Evolutionary conservation across 352 stramenopile species (phyloP), one percentile per base, ranked within the genome.

Genomic region (Blastocystis sp.): DNA sequence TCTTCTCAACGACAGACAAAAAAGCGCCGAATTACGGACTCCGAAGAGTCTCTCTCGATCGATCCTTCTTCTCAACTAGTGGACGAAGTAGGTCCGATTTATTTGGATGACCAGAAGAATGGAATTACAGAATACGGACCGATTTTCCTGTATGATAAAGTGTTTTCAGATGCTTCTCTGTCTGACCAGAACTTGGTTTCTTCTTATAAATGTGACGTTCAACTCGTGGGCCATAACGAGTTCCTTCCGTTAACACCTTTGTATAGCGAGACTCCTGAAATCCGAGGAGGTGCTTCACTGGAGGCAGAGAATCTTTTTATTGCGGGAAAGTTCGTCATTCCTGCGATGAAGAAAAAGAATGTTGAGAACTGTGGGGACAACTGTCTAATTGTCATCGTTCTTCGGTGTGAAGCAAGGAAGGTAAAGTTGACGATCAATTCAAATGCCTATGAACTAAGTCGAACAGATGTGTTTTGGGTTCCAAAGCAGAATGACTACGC

Each of bases 301-400:
- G 70, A 80, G n/a, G 70, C 70, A 41, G 70, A 80, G 54, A 80
- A 80, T 20, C 70, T 80, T 18, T 80, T 80, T 26, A 54, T 80
- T 43, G 45, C 70, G 50, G 70, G 70, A 7, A 9, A 61, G 70
- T 47, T 80, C 29, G 20, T 80, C 5, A 26, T 80, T 7, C 70
- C 70, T 23, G 15, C n/a, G 43, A 15, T 23, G 29, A 26, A 41
- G 26, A n/a, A 11, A 23, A 80, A 80, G 54, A 64, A 39, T 8
- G 39, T 34, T 8, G 70, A 80, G 70, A 80, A 80, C 29, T 80
- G 70, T 29, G 70, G 70, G 15, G 50, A 80, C 26, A 80, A 80
- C 37, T 80, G 70, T 26, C 45, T 80, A 26, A 64, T 80, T 37
- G 20, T 80, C 15, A 53, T 80, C 26, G 34, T 50, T 26, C 50